phyloP scores from a whole-genome alignment of 768 basidiomycete genomes.

The Hygrophorus russula region DNA sequence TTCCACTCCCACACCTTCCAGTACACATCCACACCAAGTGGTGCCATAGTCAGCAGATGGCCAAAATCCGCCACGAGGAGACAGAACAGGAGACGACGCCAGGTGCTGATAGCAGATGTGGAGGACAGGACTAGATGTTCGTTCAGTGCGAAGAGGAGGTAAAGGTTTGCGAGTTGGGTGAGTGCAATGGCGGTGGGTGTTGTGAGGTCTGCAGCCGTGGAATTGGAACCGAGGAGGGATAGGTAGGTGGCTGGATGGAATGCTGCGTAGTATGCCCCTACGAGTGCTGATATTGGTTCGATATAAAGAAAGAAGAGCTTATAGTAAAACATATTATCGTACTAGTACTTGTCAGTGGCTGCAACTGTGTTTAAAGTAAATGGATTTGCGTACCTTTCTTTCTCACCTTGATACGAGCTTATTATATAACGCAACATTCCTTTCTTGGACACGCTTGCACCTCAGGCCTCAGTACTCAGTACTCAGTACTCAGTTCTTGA shows the following conservation, averaged over 20 bases:
- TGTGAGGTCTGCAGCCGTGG: conserved; percentile 8
- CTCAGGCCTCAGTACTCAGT: no score
- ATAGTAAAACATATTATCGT: conserved; percentile 25
- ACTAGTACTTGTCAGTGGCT: no score
- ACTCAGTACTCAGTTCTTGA: no score
- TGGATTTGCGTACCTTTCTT: no score
- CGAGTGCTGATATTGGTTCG: conserved; percentile 39
- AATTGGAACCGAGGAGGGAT: conserved; percentile 18
- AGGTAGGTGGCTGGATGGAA: conserved; percentile 27
- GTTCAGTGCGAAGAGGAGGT: conserved; percentile 39
- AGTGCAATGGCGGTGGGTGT: conserved; percentile 28
- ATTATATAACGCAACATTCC: no score
- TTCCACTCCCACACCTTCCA: conserved; percentile 38
- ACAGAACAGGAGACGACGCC: conserved; percentile 30
- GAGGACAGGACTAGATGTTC: conserved; percentile 38
- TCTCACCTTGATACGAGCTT: no score
- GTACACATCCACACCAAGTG: conserved; percentile 29
- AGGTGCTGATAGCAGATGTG: conserved; percentile 26
- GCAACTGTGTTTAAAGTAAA: no score
- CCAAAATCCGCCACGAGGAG: conserved; percentile 32
- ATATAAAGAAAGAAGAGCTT: conserved; percentile 38
- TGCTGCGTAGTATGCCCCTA: conserved; percentile 37
- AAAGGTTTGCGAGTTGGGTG: conserved; percentile 38
- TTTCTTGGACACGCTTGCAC: no score
- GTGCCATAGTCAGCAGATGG: conserved; percentile 33